Conservation (phyloP, 805 yeast genomes). For the Diddensiella transvaalensis region DNA sequence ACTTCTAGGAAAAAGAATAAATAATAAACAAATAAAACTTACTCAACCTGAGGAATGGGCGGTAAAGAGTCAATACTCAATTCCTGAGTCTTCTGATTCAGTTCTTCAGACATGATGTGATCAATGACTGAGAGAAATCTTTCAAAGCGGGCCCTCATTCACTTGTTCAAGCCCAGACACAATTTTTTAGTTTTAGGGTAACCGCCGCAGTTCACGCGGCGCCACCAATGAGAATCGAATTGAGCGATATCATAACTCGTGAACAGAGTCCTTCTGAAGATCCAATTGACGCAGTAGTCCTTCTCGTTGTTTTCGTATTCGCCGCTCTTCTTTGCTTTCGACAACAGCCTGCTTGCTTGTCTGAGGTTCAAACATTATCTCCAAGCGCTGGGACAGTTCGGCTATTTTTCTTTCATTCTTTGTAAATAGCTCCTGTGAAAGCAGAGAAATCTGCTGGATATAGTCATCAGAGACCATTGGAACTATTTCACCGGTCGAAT, state of each 20-base stretch:
- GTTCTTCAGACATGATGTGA: conserved; percentile 23
- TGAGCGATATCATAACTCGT: too few relatives aligned
- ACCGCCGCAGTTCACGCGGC: not conserved
- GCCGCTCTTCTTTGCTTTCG: conserved; percentile 25
- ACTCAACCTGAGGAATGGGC: conserved; percentile 2
- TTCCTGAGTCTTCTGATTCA: conserved; percentile 24
- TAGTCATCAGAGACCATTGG: conserved; percentile 52
- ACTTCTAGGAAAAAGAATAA: too few relatives aligned
- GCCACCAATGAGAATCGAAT: too few relatives aligned
- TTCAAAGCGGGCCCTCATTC: too few relatives aligned
- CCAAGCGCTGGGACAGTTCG: conserved; percentile 32
- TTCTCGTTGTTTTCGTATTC: conserved; percentile 22
- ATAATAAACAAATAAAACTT: too few relatives aligned
- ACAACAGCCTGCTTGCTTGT: not conserved
- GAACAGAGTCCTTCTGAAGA: too few relatives aligned
- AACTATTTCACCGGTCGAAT: conserved; percentile 21
- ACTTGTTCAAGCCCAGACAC: too few relatives aligned
- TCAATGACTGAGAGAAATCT: not conserved
- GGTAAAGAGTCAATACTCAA: conserved; percentile 13
- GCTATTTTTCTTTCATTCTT: conserved; percentile 62
- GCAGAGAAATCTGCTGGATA: conserved; percentile 46
- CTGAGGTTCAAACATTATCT: not conserved
- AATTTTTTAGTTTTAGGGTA: not conserved
- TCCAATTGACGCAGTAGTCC: conserved; percentile 18
- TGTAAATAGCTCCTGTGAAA: conserved; percentile 59